Conservation (phyloP, 352 stramenopile genomes). For the Chloridella minuta region DNA sequence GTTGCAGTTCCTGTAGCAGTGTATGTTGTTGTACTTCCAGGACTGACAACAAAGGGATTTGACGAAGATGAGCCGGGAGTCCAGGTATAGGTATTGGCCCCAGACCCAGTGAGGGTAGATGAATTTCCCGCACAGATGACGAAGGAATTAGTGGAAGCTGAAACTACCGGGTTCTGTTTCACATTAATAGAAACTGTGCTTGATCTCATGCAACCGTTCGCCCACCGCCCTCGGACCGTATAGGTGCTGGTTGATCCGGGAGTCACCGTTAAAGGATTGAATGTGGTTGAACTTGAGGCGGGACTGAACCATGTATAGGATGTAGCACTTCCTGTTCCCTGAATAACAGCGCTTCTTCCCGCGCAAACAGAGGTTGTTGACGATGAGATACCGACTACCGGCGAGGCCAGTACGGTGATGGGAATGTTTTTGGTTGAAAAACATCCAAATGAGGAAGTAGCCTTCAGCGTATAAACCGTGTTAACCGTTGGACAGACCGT, state of each 20-base stretch:
- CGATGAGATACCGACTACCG: background rate
- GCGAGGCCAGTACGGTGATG: background rate
- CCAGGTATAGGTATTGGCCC: background rate
- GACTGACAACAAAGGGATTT: no score
- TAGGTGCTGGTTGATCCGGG: background rate
- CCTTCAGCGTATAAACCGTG: background rate
- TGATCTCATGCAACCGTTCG: background rate
- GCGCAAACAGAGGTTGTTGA: background rate
- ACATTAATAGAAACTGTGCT: background rate
- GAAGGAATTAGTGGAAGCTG: background rate
- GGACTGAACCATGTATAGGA: background rate
- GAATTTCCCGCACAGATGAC: background rate
- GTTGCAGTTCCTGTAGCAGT: no score
- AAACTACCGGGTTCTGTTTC: background rate
- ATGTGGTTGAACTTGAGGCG: background rate
- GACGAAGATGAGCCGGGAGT: background rate
- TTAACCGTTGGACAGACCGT: background rate
- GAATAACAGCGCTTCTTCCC: background rate
- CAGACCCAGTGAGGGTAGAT: background rate
- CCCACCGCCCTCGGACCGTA: background rate
- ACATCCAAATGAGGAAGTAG: background rate
- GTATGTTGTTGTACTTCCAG: no score
- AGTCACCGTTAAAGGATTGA: background rate
- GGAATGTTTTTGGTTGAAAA: background rate
- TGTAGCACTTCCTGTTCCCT: background rate